Evolutionary conservation across 768 basidiomycete species (phyloP).

Genomic region (Mrakia frigida): DNA sequence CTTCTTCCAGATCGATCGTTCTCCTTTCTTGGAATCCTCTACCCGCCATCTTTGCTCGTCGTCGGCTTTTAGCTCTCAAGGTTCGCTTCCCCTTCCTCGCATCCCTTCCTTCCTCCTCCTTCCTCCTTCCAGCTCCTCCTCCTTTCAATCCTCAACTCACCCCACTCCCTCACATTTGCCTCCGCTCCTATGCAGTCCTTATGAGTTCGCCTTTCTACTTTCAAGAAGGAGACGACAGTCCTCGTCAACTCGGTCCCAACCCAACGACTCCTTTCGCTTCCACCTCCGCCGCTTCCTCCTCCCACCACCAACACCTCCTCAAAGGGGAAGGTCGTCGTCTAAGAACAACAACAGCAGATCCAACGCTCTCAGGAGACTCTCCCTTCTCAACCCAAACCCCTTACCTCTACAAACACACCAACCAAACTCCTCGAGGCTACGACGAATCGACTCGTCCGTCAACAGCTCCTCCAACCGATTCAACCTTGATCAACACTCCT

Average conservation of each 20-base stretch:
- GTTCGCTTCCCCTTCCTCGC: background rate
- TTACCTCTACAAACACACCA: background rate
- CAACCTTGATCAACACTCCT: background rate
- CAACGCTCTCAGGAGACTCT: background rate
- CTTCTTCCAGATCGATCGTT: background rate
- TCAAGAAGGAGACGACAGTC: background rate
- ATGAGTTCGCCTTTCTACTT: slow-evolving; percentile 4
- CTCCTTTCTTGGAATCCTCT: too few relatives aligned
- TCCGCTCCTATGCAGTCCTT: background rate
- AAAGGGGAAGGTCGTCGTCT: background rate
- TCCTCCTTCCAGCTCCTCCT: background rate
- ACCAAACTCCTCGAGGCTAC: slow-evolving; percentile 11
- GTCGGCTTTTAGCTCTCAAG: background rate
- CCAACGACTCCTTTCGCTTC: background rate
- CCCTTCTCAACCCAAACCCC: background rate
- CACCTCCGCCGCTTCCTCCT: background rate
- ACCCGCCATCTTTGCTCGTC: background rate
- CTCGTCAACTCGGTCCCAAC: background rate
- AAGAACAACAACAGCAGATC: background rate
- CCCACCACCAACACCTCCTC: slow-evolving; percentile 3
- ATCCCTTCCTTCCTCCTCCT: background rate
- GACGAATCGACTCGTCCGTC: background rate
- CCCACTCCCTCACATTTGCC: background rate
- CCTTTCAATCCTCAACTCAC: background rate
- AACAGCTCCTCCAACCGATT: background rate